Conservation (phyloP, 257 asterid genomes). For the Cordia subcordata region DNA sequence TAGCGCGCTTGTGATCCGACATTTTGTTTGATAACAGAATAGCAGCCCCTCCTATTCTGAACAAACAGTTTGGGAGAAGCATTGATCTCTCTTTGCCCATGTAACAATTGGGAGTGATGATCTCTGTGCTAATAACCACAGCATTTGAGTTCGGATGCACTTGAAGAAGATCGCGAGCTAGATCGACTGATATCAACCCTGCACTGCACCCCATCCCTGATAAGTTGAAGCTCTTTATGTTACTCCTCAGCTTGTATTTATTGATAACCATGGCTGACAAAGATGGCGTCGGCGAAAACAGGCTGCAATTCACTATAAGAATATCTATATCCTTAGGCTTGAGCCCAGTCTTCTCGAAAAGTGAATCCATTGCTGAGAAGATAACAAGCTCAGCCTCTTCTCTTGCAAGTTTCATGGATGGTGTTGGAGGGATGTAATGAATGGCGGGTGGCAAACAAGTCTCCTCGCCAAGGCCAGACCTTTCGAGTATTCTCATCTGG, state of each 20-base stretch:
- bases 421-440: conserved; percentile 26
- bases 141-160: conserved; percentile 18
- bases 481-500: conserved; percentile 27
- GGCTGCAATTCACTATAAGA: conserved; percentile 29
- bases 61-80: conserved; percentile 30
- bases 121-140: conserved; percentile 24
- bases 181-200: conserved; percentile 26
- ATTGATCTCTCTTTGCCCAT: conserved; percentile 31
- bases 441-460: conserved; percentile 27
- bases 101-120: conserved; percentile 27
- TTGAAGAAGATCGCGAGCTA: conserved; percentile 28
- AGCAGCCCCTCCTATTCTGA: conserved; percentile 30
- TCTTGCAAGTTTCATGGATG: conserved; percentile 17
- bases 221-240: conserved; percentile 25
- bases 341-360: conserved; percentile 19
- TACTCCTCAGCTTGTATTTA: conserved; percentile 26
- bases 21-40: conserved; percentile 20
- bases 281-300: conserved; percentile 28
- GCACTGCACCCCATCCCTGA: conserved; percentile 37
- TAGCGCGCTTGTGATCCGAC: conserved; percentile 12
- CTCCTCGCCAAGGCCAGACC: conserved; percentile 31
- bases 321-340: conserved; percentile 28
- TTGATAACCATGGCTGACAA: conserved; percentile 28
- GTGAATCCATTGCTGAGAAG: conserved; percentile 18
- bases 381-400: conserved; percentile 28